These are phyloP conservation scores for Umbelopsis sp. DNA, from an alignment of 192 early-diverging fungal species.

Conservation along the genomic window DNA sequence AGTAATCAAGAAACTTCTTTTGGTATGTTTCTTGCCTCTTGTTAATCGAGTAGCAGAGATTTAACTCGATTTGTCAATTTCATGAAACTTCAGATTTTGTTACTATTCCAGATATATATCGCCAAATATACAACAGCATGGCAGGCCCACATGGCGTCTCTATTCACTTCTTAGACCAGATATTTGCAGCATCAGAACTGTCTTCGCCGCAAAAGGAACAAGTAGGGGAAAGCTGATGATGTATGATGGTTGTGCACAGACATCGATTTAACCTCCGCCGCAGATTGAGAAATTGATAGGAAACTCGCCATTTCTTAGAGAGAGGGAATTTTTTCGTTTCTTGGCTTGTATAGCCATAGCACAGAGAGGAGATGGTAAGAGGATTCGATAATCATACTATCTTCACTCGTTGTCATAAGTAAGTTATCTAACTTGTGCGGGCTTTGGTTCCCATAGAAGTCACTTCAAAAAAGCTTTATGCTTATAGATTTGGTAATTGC, in stretches of 20 bases:
- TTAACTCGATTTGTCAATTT: background rate
- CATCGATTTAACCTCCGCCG: slow-evolving; percentile 4
- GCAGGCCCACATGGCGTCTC: background rate
- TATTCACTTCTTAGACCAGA: background rate
- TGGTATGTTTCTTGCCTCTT: slow-evolving; percentile 16
- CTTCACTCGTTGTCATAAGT: background rate
- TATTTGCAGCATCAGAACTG: background rate
- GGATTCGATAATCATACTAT: no score
- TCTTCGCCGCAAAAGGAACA: background rate
- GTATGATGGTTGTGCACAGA: background rate
- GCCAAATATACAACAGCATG: background rate
- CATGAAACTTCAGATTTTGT: background rate
- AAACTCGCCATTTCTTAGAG: background rate
- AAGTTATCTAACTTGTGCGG: background rate
- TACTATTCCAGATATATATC: background rate
- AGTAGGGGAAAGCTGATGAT: background rate
- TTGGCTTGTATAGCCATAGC: background rate
- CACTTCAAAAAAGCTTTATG: no score
- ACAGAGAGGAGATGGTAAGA: slow-evolving; percentile 1
- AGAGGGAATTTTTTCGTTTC: background rate
- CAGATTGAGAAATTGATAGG: slow-evolving; percentile 5
- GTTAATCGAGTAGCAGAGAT: no score
- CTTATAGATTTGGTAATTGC: no score
- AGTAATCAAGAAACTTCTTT: slow-evolving; percentile 10
- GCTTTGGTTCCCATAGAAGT: no score